phyloP scores from a whole-genome alignment of 495 filamentous ascomycete genomes.

The Chaetomium tenue region DNA sequence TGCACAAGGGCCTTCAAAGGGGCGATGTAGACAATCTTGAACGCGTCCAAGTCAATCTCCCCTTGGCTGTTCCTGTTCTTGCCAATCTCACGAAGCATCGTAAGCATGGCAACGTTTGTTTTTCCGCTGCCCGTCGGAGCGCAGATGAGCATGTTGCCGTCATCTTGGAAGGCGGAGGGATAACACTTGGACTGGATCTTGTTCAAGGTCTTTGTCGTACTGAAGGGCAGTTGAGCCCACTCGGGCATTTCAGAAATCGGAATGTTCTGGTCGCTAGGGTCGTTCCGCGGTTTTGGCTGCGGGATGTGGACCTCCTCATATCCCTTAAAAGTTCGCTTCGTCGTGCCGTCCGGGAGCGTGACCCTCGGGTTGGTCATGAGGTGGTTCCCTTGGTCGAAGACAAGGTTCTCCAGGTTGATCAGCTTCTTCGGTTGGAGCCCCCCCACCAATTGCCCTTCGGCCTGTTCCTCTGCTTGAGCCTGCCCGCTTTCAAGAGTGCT shows the following conservation, averaged over 20 bases:
- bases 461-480: conserved; percentile 42
- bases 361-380: conserved; percentile 97
- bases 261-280: conserved; percentile 75
- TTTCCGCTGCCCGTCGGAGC: conserved; percentile 97
- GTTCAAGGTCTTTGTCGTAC: conserved; percentile 73
- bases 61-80: conserved; percentile 89
- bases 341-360: conserved; percentile 91
- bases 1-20: conserved; percentile 93
- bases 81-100: conserved; percentile 93
- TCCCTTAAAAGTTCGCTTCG: conserved; percentile 91
- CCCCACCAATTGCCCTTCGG: conserved; percentile 67
- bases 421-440: conserved; percentile 83
- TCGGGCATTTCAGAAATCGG: conserved; percentile 85
- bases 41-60: conserved; percentile 88
- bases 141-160: conserved; percentile 97
- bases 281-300: conserved; percentile 76
- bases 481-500: conserved; percentile 51
- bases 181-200: conserved; percentile 93
- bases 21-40: conserved; percentile 96
- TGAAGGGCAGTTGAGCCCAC: conserved; percentile 86
- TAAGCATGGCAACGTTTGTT: conserved; percentile 97
- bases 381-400: conserved; percentile 98
- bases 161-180: conserved; percentile 85
- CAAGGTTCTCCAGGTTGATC: conserved; percentile 91
- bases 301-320: conserved; percentile 99